A percentile compares a stretch with the other conserved stretches of the same genome.
Conservation (phyloP, 2,329 filamentous ascomycete species). For the Aspergillus persii region DNA sequence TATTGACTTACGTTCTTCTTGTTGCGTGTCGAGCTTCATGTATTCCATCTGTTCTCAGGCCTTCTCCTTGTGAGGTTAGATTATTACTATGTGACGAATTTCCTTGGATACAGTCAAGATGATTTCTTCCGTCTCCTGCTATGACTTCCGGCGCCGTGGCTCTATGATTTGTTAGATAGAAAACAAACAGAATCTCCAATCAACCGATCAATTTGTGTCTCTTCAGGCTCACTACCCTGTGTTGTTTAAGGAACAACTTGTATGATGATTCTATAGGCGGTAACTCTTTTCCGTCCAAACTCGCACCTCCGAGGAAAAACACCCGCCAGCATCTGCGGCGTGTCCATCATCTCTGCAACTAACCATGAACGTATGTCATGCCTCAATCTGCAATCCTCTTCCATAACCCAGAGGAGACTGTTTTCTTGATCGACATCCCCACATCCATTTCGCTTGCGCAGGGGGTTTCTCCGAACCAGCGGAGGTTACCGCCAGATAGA, state of each 20-base stretch:
- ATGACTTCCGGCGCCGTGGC: neutral
- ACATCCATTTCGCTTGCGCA: constrained; percentile 57
- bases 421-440: constrained; percentile 59
- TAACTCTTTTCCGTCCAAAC: neutral
- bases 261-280: neutral
- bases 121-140: neutral
- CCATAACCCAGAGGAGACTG: constrained; percentile 43
- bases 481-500: neutral
- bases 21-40: neutral
- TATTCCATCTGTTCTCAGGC: constrained; percentile 2
- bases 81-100: constrained; percentile 10
- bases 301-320: neutral
- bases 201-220: neutral
- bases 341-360: neutral
- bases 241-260: neutral
- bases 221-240: neutral
- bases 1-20: constrained; percentile 14
- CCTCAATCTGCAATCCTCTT: constrained; percentile 48
- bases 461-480: constrained; percentile 22
- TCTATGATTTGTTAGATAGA: neutral
- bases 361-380: constrained; percentile 3
- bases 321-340: neutral
- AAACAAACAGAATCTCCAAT: neutral
- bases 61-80: neutral
- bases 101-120: constrained; percentile 1